Evolutionary conservation across 192 early-diverging fungal genomes (phyloP), one percentile per base, ranked within the genome.

Genomic region (Coemansia sp.): DNA sequence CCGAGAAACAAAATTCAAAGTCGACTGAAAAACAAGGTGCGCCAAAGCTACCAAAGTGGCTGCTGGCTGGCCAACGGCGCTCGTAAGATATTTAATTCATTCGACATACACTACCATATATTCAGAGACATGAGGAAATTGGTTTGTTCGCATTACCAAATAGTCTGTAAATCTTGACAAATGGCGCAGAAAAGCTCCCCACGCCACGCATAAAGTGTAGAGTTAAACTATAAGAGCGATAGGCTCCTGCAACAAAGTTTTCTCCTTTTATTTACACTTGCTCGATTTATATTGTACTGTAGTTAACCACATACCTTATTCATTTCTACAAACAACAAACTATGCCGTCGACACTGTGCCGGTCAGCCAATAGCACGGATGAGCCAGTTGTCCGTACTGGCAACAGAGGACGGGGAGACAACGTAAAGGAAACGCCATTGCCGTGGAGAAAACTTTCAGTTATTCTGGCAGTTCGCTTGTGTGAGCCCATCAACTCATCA

Each of bases 401-500:
- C 7, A 19, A 28, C 42, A 51, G 4, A 6, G 59, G 12, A 10
- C n/a, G 14, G 44, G n/a, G 14, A 14, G 36, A 15, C 12, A 15
- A 4, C 44, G 23, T 44, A 5, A 72, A 66, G 40, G 74, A 75
- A 28, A 83, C 82, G 19, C 77, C 82, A 3, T 50, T 83, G 28
- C 82, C 76, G 1, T 75, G 72, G 74, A 57, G 57, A 19, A 71
- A 74, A 55, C 57, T 83, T 0, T 17, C 50, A 2, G 66, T 65
- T 2, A 49, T 83, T 9, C 23, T 75, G 26, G 57, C 72, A 8
- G 60, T 79, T 14, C 72, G 76, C 0, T 48, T 87, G 52, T 75
- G 81, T n/a, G 91, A 93, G 69, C 91, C 91, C 10, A 75, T 92
- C 62, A 89, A 87, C 51, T 86, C 88, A 25, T 85, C 89, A 10